Base-by-base conservation (phyloP, 2,329 filamentous ascomycete genomes). In the Fusarium nelsonii region DNA sequence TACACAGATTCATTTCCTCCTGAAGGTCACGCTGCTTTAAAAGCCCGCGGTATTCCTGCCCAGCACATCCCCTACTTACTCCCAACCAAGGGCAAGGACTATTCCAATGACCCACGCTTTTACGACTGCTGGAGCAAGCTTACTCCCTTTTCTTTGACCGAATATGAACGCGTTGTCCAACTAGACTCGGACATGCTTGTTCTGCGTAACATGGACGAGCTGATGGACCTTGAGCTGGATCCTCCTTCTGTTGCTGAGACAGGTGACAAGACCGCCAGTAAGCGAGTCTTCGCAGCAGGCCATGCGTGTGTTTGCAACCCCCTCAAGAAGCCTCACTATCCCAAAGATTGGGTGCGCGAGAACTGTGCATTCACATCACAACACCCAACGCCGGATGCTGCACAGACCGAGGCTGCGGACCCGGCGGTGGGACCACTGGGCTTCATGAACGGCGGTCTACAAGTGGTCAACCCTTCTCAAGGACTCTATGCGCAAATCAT, bases 91-190 rank as follows among this genome's bases (percentile, higher is more conserved):
- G 90, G 89, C 64, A 81, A 80, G 67, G 90, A 92, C 80, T 97
- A 89, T 82, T 86, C 83, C 74, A 87, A 91, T 65, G 93, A 97
- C 79, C 90, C 91, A 50, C 90, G 94, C 72, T 97, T 97, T 84
- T 91, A 93, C 80, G 92, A 97, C 79, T 94, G 91, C 84, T 97
- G 93, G 93, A 92, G 87, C 79, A 97, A 97, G 81, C 87, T 97
- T 30, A 87, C 90, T 16, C 89, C 91, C 8, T 97, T 97, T 78
- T 89, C 87, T 23, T 84, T 97, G 33, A 85, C 85, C 18, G 89
- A 94, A 77, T 97, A 94, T 81, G 85, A 90, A 28, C 87, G 93
- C 40, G 88, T 97, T 34, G 91, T 97, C 36, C 91, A 93, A 80
- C 85, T 97, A 56, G 94, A 97, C 81, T 91, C 90, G 75, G 94